Evolutionary conservation across 2,329 filamentous ascomycete species (phyloP), one percentile per base, ranked within the genome.

Genomic region (Orbilia oligospora): DNA sequence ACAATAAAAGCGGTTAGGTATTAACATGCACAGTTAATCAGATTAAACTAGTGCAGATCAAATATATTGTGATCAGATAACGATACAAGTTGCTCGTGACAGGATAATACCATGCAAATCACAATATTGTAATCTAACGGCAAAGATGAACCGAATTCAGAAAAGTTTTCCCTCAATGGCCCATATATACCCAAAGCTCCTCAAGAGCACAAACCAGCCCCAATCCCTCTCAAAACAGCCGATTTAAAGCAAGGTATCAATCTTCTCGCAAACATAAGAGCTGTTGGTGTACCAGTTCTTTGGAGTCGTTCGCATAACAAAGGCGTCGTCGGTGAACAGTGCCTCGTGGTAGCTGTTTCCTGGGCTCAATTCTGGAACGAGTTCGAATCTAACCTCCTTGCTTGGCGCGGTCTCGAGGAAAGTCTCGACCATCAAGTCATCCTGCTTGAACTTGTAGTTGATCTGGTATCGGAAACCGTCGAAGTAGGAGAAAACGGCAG

Each of bases 381-480:
- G 63, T 33, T 71, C 63, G 55, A 78, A 55, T 20, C 38, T 51
- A 22, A 78, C 33, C 41, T 78, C 75, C 24, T 78, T 78, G 33
- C 44, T 64, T 14, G 41, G 9, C 24, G 68, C 71, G 9, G 41
- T 5, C 20, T 78, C 75, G n/a, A 69, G 14, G 63, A 78, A 78
- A 5, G 49, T 44, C 36, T 78, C 75, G 12, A 78, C 68, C 61
- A 78, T 65, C 63, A 78, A 14, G 20, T 72, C 75, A 24, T 78
- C 75, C 38, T 72, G 63, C 64, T 78, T 78, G 63, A 72, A 78
- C 38, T 68, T 56, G 22, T 78, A 78, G 14, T 64, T 38, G 27
- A 78, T 20, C 9, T 44, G 24, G 30, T 20, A 41, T 24, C 22
- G n/a, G 63, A 78, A 69, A 22, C 68, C 68, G 8, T 78, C 75